These are phyloP conservation scores for Saturnispora gosingensis DNA, from an alignment of 805 yeast genomes.

Conservation along the genomic window DNA sequence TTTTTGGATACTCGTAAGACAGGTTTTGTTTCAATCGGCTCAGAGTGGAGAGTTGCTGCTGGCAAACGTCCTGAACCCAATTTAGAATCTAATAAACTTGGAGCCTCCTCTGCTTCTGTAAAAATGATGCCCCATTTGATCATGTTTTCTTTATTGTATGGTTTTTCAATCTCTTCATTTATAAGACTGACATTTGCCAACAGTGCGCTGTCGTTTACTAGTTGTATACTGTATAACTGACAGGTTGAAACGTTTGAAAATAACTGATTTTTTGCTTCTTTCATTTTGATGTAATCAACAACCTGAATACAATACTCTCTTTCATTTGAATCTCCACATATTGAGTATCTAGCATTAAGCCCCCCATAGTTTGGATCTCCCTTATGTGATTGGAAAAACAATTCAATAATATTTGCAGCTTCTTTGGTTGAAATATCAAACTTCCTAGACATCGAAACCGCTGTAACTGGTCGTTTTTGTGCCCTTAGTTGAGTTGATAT, in stretches of 20 bases:
- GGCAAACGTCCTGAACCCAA: not conserved
- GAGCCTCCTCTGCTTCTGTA: conserved; percentile 11
- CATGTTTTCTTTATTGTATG: conserved; percentile 15
- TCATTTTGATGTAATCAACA: conserved; percentile 12
- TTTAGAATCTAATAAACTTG: not conserved
- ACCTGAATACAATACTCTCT: conserved; percentile 7
- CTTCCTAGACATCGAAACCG: conserved; percentile 17
- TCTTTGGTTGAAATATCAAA: conserved; percentile 13
- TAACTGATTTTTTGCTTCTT: conserved; percentile 10
- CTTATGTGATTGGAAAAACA: conserved; percentile 16
- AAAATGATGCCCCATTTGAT: conserved; percentile 20
- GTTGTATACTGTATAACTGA: conserved; percentile 19
- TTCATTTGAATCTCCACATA: conserved; percentile 4
- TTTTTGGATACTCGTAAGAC: not conserved
- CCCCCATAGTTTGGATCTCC: conserved; percentile 10
- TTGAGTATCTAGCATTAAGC: conserved; percentile 13
- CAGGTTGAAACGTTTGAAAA: conserved; percentile 14
- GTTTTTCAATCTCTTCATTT: conserved; percentile 9
- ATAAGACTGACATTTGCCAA: conserved; percentile 17
- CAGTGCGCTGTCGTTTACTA: conserved; percentile 9
- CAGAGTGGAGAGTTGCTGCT: not conserved
- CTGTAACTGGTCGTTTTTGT: conserved; percentile 20
- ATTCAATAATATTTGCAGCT: conserved; percentile 18
- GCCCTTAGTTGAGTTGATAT: not conserved
- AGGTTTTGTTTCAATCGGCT: not conserved